Base-by-base conservation (phyloP, 345 rosid genomes). In the Camelina sativa region DNA sequence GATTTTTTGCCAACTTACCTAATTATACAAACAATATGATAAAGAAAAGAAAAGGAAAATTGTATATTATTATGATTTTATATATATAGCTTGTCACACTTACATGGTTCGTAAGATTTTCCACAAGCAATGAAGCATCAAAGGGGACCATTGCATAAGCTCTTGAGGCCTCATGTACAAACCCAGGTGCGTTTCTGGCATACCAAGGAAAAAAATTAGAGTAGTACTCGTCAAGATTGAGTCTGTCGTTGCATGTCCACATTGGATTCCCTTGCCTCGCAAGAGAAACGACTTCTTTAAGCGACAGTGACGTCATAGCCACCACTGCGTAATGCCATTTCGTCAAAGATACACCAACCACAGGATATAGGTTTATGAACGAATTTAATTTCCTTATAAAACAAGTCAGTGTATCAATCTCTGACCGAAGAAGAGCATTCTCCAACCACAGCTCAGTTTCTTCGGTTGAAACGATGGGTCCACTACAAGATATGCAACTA, bases 1-100 rank as follows among this genome's bases (percentile, higher is more conserved):
- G 72, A 81, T 80, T 17, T 81, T 83, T 28, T 32, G 65, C 92
- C 89, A 91, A 37, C 71, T 81, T 38, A 68, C 81, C 97, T 91
- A 43, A 56, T 41, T 10, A 56, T 22, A 52, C n/a, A 65, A 23
- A 44, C 1, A 23, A 9, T 10, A 5, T 9, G 25, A 37, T 13
- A 37, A 37, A 40, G 1, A 7, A 37, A 37, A 40, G 1, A 7
- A 11, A 10, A 68, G 12, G 30, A 41, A 38, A 22, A 54, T 0
- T 7, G 16, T 15, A 48, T 48, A 48, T 7, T n/a, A 16, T 48
- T n/a, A 46, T 46, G 19, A 46, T 25, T 44, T 46, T 4, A 10
- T 10, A 32, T 10, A 32, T 28, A 28, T 11, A 4, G 8, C 34
- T 32, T 17, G 32, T 50, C 11, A 65, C 11, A 67, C 71, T 67